Base-by-base conservation (phyloP, 495 filamentous ascomycete genomes). In the Ramalina intermedia region DNA sequence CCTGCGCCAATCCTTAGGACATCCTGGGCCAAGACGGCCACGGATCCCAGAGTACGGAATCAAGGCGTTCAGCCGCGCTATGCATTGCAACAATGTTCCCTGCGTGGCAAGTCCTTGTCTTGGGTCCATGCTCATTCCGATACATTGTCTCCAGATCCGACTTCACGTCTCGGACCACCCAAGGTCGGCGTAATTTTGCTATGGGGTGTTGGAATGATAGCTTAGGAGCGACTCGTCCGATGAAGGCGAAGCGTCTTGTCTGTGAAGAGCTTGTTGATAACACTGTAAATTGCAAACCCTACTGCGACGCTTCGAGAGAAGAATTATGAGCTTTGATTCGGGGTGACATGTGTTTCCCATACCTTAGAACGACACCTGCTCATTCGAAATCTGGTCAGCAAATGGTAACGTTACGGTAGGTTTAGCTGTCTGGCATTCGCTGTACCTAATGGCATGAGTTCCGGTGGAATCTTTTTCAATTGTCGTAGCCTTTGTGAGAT, bases 391-490 rank as follows among this genome's bases (percentile, higher is more conserved):
- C 35, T 43, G 52, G 52, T 64, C 59, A 60, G 61, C 47, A 41
- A 36, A 48, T n/a, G 39, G 41, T 44, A 17, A 8, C 43, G 35
- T 36, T 49, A 24, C 8, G 29, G 8, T 11, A 29, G 13, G 6
- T 35, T 37, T 37, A 16, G 27, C 24, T 27, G 18, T 17, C 23
- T 41, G 35, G 17, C 37, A 40, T 9, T 58, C 43, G 49, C 72
- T 80, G 65, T 82, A 94, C 89, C 87, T 55, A 99, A 79, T 58
- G 91, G 91, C 60, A 90, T 79, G 78, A 99, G 75, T 74, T 99
- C 91, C 43, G 89, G 80, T 51, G 91, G 91, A 61, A 94, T 80
- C 71, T 78, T 79, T 77, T 84, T 87, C 51, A 96, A 69, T 54
- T 73, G 76, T 58, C 91, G 82, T 52, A 99, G 73, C 58, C 93